Base-by-base conservation (phyloP, 2,329 filamentous ascomycete species). In the Hypoxylon sp. region DNA sequence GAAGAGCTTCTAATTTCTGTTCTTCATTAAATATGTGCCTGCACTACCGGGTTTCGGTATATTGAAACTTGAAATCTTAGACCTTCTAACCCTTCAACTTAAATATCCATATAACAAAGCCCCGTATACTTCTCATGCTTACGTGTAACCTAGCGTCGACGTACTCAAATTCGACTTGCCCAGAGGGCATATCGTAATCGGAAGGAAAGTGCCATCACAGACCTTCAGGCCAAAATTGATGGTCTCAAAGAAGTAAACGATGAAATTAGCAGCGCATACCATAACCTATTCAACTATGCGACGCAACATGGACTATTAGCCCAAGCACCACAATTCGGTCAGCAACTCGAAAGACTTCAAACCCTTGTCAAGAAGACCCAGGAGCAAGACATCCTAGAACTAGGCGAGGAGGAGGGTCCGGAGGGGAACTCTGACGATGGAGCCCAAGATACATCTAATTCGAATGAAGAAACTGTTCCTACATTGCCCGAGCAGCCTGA, bases 91-190 rank as follows among this genome's bases (percentile, higher is more conserved):
- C 3, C 8, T 21, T 4, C 3, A 13, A 7, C 9, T 4, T 35
- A 5, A 21, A 30, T 13, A 3, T 32, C 19, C 7, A 42, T 15
- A 13, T 19, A 32, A 5, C n/a, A n/a, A n/a, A n/a, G n/a, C n/a
- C n/a, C n/a, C n/a, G n/a, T n/a, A n/a, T n/a, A n/a, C n/a, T n/a
- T n/a, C 31, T 20, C 34, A 53, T 36, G 19, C 29, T 66, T 59
- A 64, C 54, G 54, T 50, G 13, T 31, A 37, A 32, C 26, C 32
- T 59, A 89, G 88, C 87, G 90, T 55, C 87, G 91, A 42, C 83
- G 91, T 45, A 93, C 90, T 4, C 91, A 96, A 68, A 94, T 96
- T 57, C 86, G 91, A 16, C 80, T 93, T 45, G 91, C 91, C 2
- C 91, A 96, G 69, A 79, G 91, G 59, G 90, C 90, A 1, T 96